Percentiles rank a stretch among this genome's conserved stretches.
phyloP scores from a whole-genome alignment of 1,284 basidiomycete genomes.

The Naganishia sp. region DNA sequence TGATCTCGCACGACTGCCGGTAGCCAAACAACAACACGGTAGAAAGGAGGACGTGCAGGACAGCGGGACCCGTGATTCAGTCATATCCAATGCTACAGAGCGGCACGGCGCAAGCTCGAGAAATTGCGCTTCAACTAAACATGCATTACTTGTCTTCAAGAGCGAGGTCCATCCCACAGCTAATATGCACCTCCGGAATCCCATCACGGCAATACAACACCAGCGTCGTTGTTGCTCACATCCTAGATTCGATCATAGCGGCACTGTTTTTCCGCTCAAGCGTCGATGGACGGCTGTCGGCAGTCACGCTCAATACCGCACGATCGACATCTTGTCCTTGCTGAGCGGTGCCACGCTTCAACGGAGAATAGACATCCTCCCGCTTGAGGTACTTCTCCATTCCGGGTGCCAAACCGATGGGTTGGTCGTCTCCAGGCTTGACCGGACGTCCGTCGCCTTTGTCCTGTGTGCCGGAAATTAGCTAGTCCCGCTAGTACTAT shows the following conservation, averaged over 20 bases:
- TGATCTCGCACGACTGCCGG: too few species aligned
- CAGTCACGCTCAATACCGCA: constrained; percentile 19
- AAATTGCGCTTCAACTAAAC: too few species aligned
- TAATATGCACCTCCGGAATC: too few species aligned
- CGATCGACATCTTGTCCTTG: constrained; percentile 15
- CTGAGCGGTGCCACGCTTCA: constrained; percentile 20
- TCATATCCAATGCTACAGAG: too few species aligned
- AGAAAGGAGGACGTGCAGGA: too few species aligned
- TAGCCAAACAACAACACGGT: too few species aligned
- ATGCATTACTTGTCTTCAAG: too few species aligned
- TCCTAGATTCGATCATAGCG: constrained; percentile 24
- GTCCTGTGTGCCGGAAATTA: constrained; percentile 38
- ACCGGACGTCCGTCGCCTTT: constrained; percentile 43
- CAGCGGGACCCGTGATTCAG: too few species aligned
- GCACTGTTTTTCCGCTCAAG: constrained; percentile 16
- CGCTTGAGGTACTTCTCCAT: constrained; percentile 46
- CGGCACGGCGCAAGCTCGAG: too few species aligned
- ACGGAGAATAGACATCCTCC: constrained; percentile 29
- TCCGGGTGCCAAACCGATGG: constrained; percentile 47
- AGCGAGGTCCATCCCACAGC: too few species aligned
- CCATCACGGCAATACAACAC: too few species aligned
- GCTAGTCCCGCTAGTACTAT: not conserved
- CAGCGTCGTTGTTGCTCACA: not conserved
- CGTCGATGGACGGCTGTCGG: constrained; percentile 10
- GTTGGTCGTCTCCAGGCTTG: constrained; percentile 43